Percentiles rank a stretch among this genome's conserved stretches.
Evolutionary conservation across 1,284 basidiomycete genomes (phyloP).

Genomic region (Lentinus polychrous): DNA sequence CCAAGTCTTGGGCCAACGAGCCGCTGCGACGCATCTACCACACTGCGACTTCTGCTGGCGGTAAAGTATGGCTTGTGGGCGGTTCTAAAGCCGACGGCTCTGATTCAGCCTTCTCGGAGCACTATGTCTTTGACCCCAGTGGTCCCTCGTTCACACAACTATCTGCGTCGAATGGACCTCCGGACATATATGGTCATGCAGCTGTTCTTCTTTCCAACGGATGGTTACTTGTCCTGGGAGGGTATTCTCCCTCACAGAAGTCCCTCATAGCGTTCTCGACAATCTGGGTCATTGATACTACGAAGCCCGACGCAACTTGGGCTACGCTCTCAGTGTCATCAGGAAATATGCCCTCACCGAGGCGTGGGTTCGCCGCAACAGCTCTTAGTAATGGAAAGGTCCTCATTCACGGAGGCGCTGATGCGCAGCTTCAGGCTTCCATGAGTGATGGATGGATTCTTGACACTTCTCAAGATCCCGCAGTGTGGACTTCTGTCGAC

Average conservation of each 20-base stretch:
- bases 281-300: conserved; percentile 63
- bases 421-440: conserved; percentile 45
- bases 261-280: conserved; percentile 48
- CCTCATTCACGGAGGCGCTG: conserved; percentile 75
- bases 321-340: conserved; percentile 32
- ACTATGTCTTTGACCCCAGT: conserved; percentile 58
- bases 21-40: conserved; percentile 73
- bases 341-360: conserved; percentile 43
- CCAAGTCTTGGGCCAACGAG: conserved; percentile 53
- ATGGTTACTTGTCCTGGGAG: conserved; percentile 70
- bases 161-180: conserved; percentile 50
- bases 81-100: conserved; percentile 79
- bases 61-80: conserved; percentile 61
- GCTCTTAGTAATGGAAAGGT: conserved; percentile 49
- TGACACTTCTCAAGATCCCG: conserved; percentile 48
- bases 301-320: conserved; percentile 44
- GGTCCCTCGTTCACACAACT: conserved; percentile 46
- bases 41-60: conserved; percentile 42
- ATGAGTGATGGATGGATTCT: conserved; percentile 73
- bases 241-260: conserved; percentile 46
- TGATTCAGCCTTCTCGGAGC: conserved; percentile 48
- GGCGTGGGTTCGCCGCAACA: conserved; percentile 62
- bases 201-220: conserved; percentile 64
- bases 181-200: conserved; percentile 64
- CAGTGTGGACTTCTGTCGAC: conserved; percentile 48